phyloP scores from a whole-genome alignment of 176 grass and related monocot species.

The Cenchrus americanus region DNA sequence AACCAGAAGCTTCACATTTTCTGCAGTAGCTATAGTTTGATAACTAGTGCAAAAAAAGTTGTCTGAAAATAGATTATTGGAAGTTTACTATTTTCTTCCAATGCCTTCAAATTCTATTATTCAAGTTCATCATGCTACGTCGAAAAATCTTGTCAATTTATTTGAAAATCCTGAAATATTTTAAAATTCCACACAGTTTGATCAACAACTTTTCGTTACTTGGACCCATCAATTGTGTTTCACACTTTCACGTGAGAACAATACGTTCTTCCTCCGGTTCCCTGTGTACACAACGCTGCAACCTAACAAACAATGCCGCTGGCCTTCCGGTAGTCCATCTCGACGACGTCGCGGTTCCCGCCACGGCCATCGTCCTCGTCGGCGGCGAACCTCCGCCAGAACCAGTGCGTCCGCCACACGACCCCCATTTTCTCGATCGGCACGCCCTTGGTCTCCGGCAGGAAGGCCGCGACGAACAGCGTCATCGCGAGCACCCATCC shows the following conservation, averaged over 20 bases:
- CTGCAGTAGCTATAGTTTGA: not conserved
- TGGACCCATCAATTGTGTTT: no score
- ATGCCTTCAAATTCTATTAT: not conserved
- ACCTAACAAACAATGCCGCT: not conserved
- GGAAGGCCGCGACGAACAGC: not conserved
- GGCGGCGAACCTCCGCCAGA: slow-evolving; percentile 2
- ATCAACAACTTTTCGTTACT: not conserved
- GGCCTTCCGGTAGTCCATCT: not conserved
- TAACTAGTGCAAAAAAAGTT: no score
- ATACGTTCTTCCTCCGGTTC: no score
- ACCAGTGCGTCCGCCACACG: slow-evolving; percentile 33
- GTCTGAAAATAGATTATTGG: no score
- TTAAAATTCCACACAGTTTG: not conserved
- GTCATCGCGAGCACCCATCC: slow-evolving; percentile 52
- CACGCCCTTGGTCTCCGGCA: slow-evolving; percentile 27
- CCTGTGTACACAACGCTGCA: not conserved
- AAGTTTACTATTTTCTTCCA: not conserved
- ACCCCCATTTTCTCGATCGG: slow-evolving; percentile 8
- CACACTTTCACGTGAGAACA: no score
- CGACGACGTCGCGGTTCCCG: not conserved
- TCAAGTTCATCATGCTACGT: not conserved
- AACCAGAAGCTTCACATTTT: not conserved
- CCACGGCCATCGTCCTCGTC: not conserved
- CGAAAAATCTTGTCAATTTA: no score
- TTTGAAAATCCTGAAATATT: not conserved